Percentiles rank a stretch among this genome's conserved stretches.
Conservation (phyloP, 2,329 filamentous ascomycete genomes). For the Bertia moriformis region DNA sequence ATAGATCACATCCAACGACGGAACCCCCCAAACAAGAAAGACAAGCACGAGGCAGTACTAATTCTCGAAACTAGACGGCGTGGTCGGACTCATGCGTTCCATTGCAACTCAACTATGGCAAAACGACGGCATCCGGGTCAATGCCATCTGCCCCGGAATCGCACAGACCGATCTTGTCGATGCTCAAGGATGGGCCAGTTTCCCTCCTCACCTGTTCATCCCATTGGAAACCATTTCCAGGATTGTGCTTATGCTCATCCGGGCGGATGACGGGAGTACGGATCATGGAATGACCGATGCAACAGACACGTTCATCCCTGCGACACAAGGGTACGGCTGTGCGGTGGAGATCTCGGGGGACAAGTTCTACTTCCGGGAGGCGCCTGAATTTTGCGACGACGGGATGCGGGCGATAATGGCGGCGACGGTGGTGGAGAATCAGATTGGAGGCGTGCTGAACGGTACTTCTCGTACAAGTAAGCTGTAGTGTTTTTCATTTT, state of each 20-base stretch:
- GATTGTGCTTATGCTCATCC: background rate
- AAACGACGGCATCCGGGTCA: background rate
- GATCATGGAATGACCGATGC: background rate
- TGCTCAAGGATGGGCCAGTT: slow-evolving; percentile 12
- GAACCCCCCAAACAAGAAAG: no score
- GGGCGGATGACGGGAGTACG: no score
- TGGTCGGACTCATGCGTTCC: background rate
- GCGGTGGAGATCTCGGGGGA: slow-evolving; percentile 10
- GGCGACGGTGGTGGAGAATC: slow-evolving; percentile 12
- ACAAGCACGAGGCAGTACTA: no score
- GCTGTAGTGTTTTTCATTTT: no score
- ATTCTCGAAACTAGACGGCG: no score
- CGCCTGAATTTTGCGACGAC: slow-evolving; percentile 10
- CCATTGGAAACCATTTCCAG: background rate
- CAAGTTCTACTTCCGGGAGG: slow-evolving; percentile 9
- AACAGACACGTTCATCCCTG: slow-evolving; percentile 12
- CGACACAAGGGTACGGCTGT: slow-evolving; percentile 9
- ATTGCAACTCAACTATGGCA: slow-evolving; percentile 5
- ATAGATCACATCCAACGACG: no score
- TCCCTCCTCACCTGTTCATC: background rate
- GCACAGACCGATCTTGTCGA: slow-evolving; percentile 19
- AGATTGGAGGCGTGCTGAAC: slow-evolving; percentile 11
- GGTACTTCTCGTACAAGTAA: no score
- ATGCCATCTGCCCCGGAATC: slow-evolving; percentile 11
- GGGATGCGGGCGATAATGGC: slow-evolving; percentile 13